Evolutionary conservation across 2,329 filamentous ascomycete genomes (phyloP), one percentile per base, ranked within the genome.

Genomic region (Zasmidium citrigriseum): DNA sequence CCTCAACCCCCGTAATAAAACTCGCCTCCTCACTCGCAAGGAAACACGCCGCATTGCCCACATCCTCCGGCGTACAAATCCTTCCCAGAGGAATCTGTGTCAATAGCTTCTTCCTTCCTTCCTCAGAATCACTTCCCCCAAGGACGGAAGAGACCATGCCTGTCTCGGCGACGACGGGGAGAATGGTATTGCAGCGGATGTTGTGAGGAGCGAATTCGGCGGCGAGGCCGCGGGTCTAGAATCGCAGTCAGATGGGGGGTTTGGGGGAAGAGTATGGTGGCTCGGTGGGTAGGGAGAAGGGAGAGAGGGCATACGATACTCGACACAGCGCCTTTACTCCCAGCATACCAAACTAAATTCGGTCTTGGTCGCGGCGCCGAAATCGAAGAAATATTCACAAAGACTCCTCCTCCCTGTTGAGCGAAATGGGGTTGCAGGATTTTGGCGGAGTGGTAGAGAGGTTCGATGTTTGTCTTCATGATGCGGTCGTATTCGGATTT

Each of bases 401-500:
- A 68, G 23, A 67, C 66, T 22, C 70, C 68, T 10, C 27, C 20
- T 7, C 23, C 41, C 12, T 53, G 1, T 59, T 34, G 20, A 66
- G 64, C 60, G 52, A 73, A 74, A 51, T 71, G 64, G 5, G 72
- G 72, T n/a, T 68, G 64, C 2, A 71, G 60, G 14, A 66, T 65
- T 11, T 62, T 55, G n/a, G 69, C 65, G 41, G 62, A 67, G 45
- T 69, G 66, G 58, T 72, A 73, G 29, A 73, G 65, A 21, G 69
- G 67, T 25, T 67, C 66, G 55, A 72, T 64, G 52, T 74, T 73
- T 58, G 70, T 68, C 10, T 62, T 57, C 64, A 74, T 70, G 53
- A 73, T 68, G 44, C 68, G 67, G 55, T 73, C 64, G 47, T 66
- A 73, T 59, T 73, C 71, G 3, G 60, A 59, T 38, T 66, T 60